Evolutionary conservation across 352 stramenopile species (phyloP), one percentile per base, ranked within the genome.

Genomic region (Pythium insidiosum): DNA sequence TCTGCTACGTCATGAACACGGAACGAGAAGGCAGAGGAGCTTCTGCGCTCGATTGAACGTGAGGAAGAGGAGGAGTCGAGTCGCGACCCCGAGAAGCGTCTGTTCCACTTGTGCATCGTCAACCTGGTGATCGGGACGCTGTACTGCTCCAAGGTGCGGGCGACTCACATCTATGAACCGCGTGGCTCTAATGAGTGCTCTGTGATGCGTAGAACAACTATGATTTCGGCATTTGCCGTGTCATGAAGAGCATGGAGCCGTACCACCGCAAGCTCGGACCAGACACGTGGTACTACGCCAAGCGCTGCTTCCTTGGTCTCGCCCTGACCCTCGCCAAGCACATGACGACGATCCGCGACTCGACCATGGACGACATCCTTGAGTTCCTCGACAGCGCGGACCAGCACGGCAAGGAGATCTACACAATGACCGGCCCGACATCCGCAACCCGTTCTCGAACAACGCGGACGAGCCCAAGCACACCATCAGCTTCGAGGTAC

Each of bases 81-180:
- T 36, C 80, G 80, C 19, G 84, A 97, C 21, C 86, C 88, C 1
- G 80, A 97, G 24, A 94, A 96, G 53, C 67, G 86, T 23, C 71
- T 87, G 37, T 90, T 95, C 57, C 94, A 98, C 56, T 5, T 97
- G n/a, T 98, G 94, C 61, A 98, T 98, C 43, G 89, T 98, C 39
- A 98, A 98, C 58, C 76, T 98, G 11, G 93, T 98, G 25, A 98
- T 98, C 50, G 95, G 94, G 29, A 98, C 93, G 44, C 74, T 98
- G 20, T 98, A 98, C 63, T 98, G 94, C 70, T 94, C 93, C 53
- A 98, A 98, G 56, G 70, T 67, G 50, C 42, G 21, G 34, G 19
- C 45, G 30, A 3, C 30, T 47, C 33, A 4, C 23, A 21, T 41
- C 7, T 12, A 9, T 20, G 19, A 9, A 10, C 25, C 7, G 6